Conservation (phyloP, 169 alveolate species). For the Babesia divergens region DNA sequence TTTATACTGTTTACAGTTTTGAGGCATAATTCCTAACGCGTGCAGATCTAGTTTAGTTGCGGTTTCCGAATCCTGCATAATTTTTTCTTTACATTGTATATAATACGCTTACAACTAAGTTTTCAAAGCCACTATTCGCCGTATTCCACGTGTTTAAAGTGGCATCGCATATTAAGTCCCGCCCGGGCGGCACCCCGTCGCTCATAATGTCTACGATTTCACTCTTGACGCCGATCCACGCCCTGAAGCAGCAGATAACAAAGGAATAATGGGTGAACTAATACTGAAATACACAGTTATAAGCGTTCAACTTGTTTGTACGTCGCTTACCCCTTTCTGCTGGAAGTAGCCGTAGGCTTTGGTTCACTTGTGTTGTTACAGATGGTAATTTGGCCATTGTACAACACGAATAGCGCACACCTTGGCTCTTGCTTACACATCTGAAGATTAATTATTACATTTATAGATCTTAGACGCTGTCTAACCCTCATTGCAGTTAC, state of each 20-base stretch:
- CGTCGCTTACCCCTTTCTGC: too few relatives aligned
- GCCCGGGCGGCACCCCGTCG: not conserved
- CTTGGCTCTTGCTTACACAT: not conserved
- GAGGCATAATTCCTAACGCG: too few relatives aligned
- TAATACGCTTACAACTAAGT: too few relatives aligned
- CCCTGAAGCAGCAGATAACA: not conserved
- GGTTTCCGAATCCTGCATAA: too few relatives aligned
- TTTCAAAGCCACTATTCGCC: too few relatives aligned
- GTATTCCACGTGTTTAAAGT: not conserved
- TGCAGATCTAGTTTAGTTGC: too few relatives aligned
- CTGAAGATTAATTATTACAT: not conserved
- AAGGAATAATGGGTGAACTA: not conserved
- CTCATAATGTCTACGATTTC: not conserved
- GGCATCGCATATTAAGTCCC: not conserved
- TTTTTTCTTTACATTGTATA: too few relatives aligned
- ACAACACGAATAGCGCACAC: constrained; percentile 1
- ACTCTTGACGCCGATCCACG: constrained; percentile 6
- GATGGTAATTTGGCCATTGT: constrained; percentile 1
- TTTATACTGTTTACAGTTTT: too few relatives aligned
- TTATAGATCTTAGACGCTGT: not conserved
- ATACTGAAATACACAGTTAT: too few relatives aligned
- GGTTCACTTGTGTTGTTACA: too few relatives aligned
- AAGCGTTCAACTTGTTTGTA: too few relatives aligned
- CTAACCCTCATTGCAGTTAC: constrained; percentile 7
- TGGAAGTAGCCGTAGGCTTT: too few relatives aligned